Base-by-base conservation (phyloP, 176 grass and related monocot genomes). In the Phoenix roebelenii region DNA sequence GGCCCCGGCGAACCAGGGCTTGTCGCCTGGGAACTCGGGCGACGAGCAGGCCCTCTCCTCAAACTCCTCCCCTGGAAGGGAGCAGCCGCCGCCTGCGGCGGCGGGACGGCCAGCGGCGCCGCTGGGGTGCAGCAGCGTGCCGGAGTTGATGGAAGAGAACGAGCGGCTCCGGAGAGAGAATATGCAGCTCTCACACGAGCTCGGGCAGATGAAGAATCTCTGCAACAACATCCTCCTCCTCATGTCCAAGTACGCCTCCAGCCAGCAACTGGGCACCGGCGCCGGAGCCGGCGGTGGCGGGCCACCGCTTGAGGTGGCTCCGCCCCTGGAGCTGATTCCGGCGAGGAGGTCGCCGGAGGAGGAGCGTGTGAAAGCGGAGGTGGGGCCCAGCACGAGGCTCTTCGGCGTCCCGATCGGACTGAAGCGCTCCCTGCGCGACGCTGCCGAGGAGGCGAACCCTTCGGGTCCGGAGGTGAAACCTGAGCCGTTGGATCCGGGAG, bases 91-190 rank as follows among this genome's bases (percentile, higher is more conserved):
- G 4, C 29, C n/a, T 1, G 0, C 23, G 6, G 63, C 54, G 17
- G 28, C 3, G 16, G 50, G 3, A 6, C 18, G 7, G 35, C n/a
- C 7, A 18, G 3, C 4, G 14, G 18, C 20, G 19, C 12, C 39
- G 35, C 26, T 65, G 4, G 67, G 54, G 1, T 50, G 70, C 5
- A 74, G 68, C 53, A 62, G 80, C 63, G 49, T 7, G 9, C 29
- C 61, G 55, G 71, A 75, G 55, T 66, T 95, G 64, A 79, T 77
- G 73, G 89, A 89, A 72, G 89, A 89, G 71, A 95, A 95, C 73
- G 76, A 76, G 68, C 54, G 64, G 54, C 68, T 95, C 44, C 86
- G 80, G 58, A 76, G 63, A 22, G 91, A 95, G 83, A 95, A 95
- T 55, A 74, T 50, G 71, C 67, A 66, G 72, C 80, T 95, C 56